Evolutionary conservation across 176 grass and related monocot genomes (phyloP), one percentile per base, ranked within the genome.

Genomic region (Alopecurus myosuroides): DNA sequence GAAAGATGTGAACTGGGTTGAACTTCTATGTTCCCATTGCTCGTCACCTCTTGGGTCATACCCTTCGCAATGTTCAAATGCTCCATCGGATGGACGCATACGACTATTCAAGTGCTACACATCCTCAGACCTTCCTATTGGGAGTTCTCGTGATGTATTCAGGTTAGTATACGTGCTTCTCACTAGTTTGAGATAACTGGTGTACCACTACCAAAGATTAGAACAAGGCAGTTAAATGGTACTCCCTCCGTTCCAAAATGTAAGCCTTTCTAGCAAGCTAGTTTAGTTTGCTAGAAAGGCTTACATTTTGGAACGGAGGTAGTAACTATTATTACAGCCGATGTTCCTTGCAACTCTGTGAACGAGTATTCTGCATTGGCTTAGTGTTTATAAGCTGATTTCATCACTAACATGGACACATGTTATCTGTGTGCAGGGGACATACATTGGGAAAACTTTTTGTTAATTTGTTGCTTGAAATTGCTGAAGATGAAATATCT

Each of bases 401-500:
- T 51, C 25, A 60, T 41, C 17, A 50, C 80, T 84, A 53, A 84
- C 71, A 50, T 85, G 31, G 3, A 35, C 35, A 56, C 75, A 28
- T 13, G 48, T 84, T 82, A 77, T 87, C 49, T 80, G 33, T 85
- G 23, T 80, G 76, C 87, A 95, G 97, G 88, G 70, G 71, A 49
- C 87, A 95, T 75, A 94, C 87, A 30, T 48, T 95, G 31, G 85
- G 89, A 90, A 89, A 83, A 81, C 58, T 95, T 65, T 92, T 98
- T 87, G 91, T 88, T 64, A 92, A 92, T 86, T 60, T 94, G 62
- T 75, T 98, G 66, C 87, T 98, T 9, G 84, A 95, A 93, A 78
- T 83, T 41, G 97, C 93, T 30, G 91, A 98, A 83, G 91, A 98
- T 83, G 97, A 98, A 85, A 91, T 92, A 67, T 95, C 91, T 90